Base-by-base conservation (phyloP, 768 basidiomycete genomes). In the Tricholoma sp. region DNA sequence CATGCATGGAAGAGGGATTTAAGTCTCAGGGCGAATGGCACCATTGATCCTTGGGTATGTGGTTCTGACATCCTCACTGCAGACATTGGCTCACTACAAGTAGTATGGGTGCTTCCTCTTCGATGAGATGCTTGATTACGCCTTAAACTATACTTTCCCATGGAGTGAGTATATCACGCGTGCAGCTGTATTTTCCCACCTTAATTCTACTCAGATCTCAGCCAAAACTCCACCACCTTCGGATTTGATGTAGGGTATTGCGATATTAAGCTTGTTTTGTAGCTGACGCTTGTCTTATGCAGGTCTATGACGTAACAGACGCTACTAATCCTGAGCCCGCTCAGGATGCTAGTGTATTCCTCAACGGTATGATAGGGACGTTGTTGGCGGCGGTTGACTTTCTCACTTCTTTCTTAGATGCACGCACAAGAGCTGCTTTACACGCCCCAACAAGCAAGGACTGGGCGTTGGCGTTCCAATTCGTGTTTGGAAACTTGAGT, bases 121-220 rank as follows among this genome's bases (percentile, higher is more conserved):
- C 50, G 80, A 84, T 57, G 82, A 85, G 72, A 79, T 85, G 69
- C 63, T 86, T 31, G 88, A 89, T 69, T 89, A 89, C 61, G 85
- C 87, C 14, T 52, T 83, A 57, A 91, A 90, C 64, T 89, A 76
- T 64, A 86, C 88, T 0, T 83, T 77, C 64, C 88, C 88, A 1
- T 82, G 78, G 79, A 78, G 78, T 68, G 37, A 50, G 67, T 58
- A 19, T 54, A 22, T 47, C 50, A 7, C 14, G 10, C 21, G 10
- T 50, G 10, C 8, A 43, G 8, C 18, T 21, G 9, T 16, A 32
- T n/a, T n/a, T 37, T 18, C n/a, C 12, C 16, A 16, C 29, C 49
- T 16, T 50, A 29, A 14, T 46, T 11, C 34, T 57, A 21, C 39
- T 31, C 50, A 72, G 68, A 59, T 52, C 58, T 69, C n/a, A 69